Conservation (phyloP, 441 rosid genomes). For the Pelargonium australe region DNA sequence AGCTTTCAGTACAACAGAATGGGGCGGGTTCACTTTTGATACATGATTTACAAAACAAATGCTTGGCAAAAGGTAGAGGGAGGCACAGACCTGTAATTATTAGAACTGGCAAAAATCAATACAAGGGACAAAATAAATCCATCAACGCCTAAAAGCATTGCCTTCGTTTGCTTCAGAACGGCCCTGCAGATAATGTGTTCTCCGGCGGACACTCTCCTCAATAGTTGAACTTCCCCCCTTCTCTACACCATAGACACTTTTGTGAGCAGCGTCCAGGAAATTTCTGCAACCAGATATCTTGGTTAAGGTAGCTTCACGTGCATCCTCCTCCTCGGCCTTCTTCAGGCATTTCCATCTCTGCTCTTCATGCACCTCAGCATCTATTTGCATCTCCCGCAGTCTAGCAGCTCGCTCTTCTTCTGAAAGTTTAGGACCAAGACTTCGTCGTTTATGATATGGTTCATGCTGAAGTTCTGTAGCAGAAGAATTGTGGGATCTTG, state of each 20-base stretch:
- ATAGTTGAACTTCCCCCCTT: constrained; percentile 83
- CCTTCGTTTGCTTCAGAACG: constrained; percentile 52
- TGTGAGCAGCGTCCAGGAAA: constrained; percentile 74
- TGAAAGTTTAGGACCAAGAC: constrained; percentile 49
- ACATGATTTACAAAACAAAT: neutral
- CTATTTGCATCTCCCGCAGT: constrained; percentile 66
- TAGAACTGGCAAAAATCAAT: neutral
- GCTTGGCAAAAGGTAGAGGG: neutral
- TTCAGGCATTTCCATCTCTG: constrained; percentile 83
- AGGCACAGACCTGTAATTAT: neutral
- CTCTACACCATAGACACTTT: constrained; percentile 75
- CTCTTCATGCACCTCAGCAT: constrained; percentile 82
- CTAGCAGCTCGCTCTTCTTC: constrained; percentile 82
- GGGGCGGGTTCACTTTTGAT: too few relatives aligned
- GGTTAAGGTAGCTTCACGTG: constrained; percentile 45
- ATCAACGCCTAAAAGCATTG: constrained; percentile 74
- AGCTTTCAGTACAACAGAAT: too few relatives aligned
- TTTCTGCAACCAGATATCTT: constrained; percentile 41
- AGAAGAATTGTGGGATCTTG: constrained; percentile 10
- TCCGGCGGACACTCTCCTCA: constrained; percentile 83
- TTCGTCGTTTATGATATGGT: constrained; percentile 31
- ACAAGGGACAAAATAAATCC: neutral
- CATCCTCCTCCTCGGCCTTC: constrained; percentile 72
- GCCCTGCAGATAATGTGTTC: constrained; percentile 67
- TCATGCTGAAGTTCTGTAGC: constrained; percentile 21